Evolutionary conservation across 2,329 filamentous ascomycete genomes (phyloP).

Genomic region (Ustulina deusta): DNA sequence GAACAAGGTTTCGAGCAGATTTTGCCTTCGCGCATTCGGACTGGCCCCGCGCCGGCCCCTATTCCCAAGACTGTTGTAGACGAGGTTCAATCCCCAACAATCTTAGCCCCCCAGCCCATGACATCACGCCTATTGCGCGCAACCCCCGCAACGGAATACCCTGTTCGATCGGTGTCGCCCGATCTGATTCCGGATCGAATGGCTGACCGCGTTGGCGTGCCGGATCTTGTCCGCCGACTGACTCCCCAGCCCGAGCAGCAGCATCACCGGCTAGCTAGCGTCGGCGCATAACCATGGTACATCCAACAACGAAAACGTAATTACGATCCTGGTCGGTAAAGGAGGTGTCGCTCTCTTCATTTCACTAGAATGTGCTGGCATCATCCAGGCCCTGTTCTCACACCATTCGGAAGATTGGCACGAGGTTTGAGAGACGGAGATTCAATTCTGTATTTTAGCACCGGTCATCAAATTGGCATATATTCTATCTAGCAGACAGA

Average conservation of each 20-base stretch:
- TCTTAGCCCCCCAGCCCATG: constrained; percentile 66
- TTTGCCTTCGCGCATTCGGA: constrained; percentile 67
- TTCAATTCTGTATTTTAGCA: constrained; percentile 28
- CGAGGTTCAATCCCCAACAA: constrained; percentile 57
- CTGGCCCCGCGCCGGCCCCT: constrained; percentile 60
- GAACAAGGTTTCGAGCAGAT: constrained; percentile 69
- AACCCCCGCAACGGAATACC: constrained; percentile 67
- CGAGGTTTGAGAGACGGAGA: constrained; percentile 13
- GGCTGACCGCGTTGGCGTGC: constrained; percentile 67
- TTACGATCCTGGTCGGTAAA: background rate
- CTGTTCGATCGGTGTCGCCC: constrained; percentile 66
- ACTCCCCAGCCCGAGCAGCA: constrained; percentile 52
- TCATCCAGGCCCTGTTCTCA: background rate
- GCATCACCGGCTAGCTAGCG: constrained; percentile 48
- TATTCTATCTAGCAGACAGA: constrained; percentile 6
- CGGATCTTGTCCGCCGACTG: constrained; percentile 53
- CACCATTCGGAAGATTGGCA: constrained; percentile 17
- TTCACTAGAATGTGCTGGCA: constrained; percentile 19
- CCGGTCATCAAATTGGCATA: constrained; percentile 19
- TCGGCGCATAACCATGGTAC: constrained; percentile 45
- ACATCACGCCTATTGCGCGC: constrained; percentile 67
- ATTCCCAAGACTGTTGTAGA: constrained; percentile 56
- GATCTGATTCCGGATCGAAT: constrained; percentile 73
- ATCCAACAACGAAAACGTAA: background rate
- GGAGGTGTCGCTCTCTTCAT: background rate